Conservation (phyloP, 1,284 basidiomycete genomes). For the Moesziomyces parantarcticus region DNA sequence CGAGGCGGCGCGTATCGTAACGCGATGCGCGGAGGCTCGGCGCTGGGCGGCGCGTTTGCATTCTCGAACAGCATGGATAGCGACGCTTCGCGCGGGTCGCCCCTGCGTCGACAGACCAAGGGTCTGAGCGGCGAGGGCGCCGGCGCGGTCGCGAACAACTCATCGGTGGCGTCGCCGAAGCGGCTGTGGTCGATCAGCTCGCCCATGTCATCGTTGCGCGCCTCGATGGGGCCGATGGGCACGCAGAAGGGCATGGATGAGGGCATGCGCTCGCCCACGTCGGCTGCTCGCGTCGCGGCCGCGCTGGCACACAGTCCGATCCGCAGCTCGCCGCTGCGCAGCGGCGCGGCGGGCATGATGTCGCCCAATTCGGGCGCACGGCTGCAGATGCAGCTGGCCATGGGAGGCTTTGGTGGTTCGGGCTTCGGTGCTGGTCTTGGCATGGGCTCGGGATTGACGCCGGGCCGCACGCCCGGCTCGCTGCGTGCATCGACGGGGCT, state of each 20-base stretch:
- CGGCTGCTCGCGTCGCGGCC: slow-evolving; percentile 36
- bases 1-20: slow-evolving; percentile 2
- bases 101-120: slow-evolving; percentile 39
- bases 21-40: slow-evolving; percentile 23
- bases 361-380: slow-evolving; percentile 42
- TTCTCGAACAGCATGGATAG: slow-evolving; percentile 37
- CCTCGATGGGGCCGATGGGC: slow-evolving; percentile 3
- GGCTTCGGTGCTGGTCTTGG: slow-evolving; percentile 38
- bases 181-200: slow-evolving; percentile 51
- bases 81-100: slow-evolving; percentile 39
- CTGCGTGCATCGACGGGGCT: slow-evolving; percentile 37
- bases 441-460: slow-evolving; percentile 40
- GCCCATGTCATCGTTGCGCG: slow-evolving; percentile 50
- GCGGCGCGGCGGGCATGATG: slow-evolving; percentile 32
- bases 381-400: slow-evolving; percentile 50
- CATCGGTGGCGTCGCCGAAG: slow-evolving; percentile 43
- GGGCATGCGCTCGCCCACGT: slow-evolving; percentile 39
- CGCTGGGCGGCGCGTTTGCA: slow-evolving; percentile 37
- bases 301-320: slow-evolving; percentile 41
- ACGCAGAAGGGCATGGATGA: slow-evolving; percentile 22
- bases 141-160: slow-evolving; percentile 12
- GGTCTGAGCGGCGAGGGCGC: slow-evolving; percentile 12
- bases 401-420: slow-evolving; percentile 35
- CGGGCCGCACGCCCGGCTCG: slow-evolving; percentile 38
- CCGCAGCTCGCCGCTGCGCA: slow-evolving; percentile 43